Percentiles rank a stretch among this genome's conserved stretches.
Conservation (phyloP, 768 basidiomycete species). For the Mycena pura region DNA sequence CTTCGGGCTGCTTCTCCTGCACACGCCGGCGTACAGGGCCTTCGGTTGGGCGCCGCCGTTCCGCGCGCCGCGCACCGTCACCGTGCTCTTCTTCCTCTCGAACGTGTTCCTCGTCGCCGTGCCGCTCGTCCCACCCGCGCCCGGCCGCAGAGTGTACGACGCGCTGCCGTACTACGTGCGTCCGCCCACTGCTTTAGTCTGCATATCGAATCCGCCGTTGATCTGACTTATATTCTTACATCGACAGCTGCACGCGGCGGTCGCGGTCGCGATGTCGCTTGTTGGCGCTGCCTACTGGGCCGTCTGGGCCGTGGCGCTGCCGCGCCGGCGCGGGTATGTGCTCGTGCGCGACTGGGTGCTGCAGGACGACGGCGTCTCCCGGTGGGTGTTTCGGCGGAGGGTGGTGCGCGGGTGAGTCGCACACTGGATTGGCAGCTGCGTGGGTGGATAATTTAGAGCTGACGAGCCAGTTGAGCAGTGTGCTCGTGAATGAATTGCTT, state of each 20-base stretch:
- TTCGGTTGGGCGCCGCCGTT: conserved; percentile 74
- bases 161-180: conserved; percentile 74
- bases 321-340: conserved; percentile 53
- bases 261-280: conserved; percentile 52
- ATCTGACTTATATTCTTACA: neutral
- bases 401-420: neutral
- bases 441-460: too few relatives aligned
- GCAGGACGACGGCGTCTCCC: conserved; percentile 65
- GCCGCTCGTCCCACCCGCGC: conserved; percentile 67
- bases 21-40: conserved; percentile 48
- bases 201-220: neutral
- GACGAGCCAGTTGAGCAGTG: too few relatives aligned
- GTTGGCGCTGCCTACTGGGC: conserved; percentile 66
- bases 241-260: conserved; percentile 56
- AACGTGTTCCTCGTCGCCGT: conserved; percentile 69
- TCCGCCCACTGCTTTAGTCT: conserved; percentile 14
- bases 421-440: too few relatives aligned
- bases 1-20: conserved; percentile 66
- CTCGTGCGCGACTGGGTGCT: conserved; percentile 53
- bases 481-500: too few relatives aligned
- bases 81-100: conserved; percentile 64
- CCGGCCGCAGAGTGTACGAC: conserved; percentile 58
- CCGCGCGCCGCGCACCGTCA: conserved; percentile 54
- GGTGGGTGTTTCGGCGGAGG: conserved; percentile 53
- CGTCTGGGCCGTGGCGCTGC: conserved; percentile 56